A percentile compares a stretch with the other conserved stretches of the same genome.
Conservation (phyloP, 2,329 filamentous ascomycete species). For the Colletotrichum horii region DNA sequence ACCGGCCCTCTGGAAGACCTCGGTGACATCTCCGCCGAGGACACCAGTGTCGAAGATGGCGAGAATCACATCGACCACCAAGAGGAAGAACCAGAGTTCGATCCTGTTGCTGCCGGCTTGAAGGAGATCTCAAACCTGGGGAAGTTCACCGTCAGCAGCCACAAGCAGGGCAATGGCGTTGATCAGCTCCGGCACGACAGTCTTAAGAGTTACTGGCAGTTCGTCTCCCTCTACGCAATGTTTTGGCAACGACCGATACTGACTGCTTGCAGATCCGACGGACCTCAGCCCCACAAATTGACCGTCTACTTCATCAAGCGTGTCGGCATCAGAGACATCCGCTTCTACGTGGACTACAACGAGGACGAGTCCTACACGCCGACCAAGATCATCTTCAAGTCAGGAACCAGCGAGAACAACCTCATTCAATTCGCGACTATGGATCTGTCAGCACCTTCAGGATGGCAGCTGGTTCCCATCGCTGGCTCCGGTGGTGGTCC, state of each 20-base stretch:
- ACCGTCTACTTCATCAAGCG: constrained; percentile 88
- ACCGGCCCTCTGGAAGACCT: constrained; percentile 13
- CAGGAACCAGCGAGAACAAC: constrained; percentile 90
- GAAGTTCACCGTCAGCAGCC: constrained; percentile 81
- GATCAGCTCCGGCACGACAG: constrained; percentile 78
- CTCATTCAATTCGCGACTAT: constrained; percentile 87
- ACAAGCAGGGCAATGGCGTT: constrained; percentile 81
- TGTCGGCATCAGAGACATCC: constrained; percentile 77
- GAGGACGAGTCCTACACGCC: constrained; percentile 97
- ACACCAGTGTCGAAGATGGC: constrained; percentile 36
- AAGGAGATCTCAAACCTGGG: constrained; percentile 88
- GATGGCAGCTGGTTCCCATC: constrained; percentile 87
- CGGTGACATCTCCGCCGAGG: constrained; percentile 26
- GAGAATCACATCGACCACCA: constrained; percentile 27
- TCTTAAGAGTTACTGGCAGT: constrained; percentile 80
- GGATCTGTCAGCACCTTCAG: constrained; percentile 77
- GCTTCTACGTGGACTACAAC: constrained; percentile 89
- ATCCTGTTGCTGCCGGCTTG: constrained; percentile 62
- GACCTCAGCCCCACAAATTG: constrained; percentile 81
- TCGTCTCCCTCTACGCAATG: constrained; percentile 33
- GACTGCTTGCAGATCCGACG: constrained; percentile 68
- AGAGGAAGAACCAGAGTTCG: constrained; percentile 47
- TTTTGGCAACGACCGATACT: neutral
- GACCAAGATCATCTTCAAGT: constrained; percentile 86
- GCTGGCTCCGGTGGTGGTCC: constrained; percentile 59